Base-by-base conservation (phyloP, 2,329 filamentous ascomycete species). In the Alternaria brassicae region DNA sequence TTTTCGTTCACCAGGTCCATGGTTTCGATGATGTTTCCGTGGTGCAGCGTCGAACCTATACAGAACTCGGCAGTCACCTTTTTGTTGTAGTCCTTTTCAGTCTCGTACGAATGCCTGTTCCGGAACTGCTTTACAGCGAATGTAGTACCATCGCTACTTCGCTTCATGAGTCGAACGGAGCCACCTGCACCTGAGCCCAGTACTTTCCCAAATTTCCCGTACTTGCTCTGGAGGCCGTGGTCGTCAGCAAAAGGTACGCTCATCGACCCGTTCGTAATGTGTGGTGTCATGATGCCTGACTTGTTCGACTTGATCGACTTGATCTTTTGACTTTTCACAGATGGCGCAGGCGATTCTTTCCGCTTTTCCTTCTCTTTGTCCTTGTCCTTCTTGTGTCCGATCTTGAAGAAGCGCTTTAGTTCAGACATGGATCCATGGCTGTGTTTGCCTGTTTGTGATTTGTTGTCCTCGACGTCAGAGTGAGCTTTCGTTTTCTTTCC, bases 101-200 rank as follows among this genome's bases (percentile, higher is more conserved):
- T 92, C 79, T 99, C 95, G 79, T 97, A 97, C 0, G 91, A 89
- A 78, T 99, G 94, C 32, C 92, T 88, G 54, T 94, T 89, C 53
- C 95, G 85, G 80, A 99, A 99, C 75, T 99, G 94, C 79, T 99
- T 99, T 53, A 98, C 95, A 1, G 95, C 95, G 78, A 99, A 99
- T 0, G 96, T 95, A 6, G 92, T 92, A 25, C 91, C 91, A 73
- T 99, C 95, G 63, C 92, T 93, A 72, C 89, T 94, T 61, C 95
- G 88, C 81, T 95, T 97, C 89, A 99, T 92, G 50, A 99, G 81
- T 65, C 94, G 88, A 15, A 99, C 95, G 0, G 94, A 98, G 25
- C 95, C 95, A 50, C 95, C 95, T 27, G 95, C 95, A 25, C 95
- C 95, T 27, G 94, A 94, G 5, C 95, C 95, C 12, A 99, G 84